Evolutionary conservation across 768 basidiomycete genomes (phyloP), one percentile per base, ranked within the genome.

Genomic region (Pleurotus pulmonarius): DNA sequence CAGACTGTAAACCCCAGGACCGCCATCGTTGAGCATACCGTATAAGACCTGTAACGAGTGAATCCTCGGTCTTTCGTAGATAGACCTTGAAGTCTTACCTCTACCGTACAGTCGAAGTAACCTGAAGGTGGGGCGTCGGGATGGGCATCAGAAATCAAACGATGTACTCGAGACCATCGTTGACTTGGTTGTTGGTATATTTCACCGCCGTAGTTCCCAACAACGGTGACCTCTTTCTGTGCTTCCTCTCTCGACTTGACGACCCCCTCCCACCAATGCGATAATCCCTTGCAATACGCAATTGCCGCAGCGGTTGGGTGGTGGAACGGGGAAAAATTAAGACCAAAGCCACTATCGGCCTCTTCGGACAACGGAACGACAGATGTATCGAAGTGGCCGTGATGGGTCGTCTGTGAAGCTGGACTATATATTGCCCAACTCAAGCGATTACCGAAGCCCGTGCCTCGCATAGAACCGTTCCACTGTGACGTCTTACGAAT

Each of bases 31-130:
- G 46, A 58, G 20, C 48, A 77, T 72, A 7, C 70, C 76, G 51
- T 77, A 67, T 8, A 87, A 57, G 16, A 88, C 73, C 87, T 88
- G 55, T 9, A 37, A 24, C 13, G 41, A 20, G 29, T 34, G 29
- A 34, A 11, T 34, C 29, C 1, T 11, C 9, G 20, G 3, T 34
- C 29, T 34, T 34, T 34, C 9, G 7, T 34, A 34, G 7, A 34
- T 34, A 34, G 29, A 11, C 5, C 20, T 37, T 26, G 22, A 13
- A 40, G 37, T 45, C 73, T 61, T 59, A 86, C 86, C 75, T 87
- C 81, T 13, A 84, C 73, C 0, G 82, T 85, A 47, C 85, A 86
- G 55, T 87, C 75, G 64, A 87, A 86, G 65, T 77, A 87, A 1
- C 82, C 81, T 18, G 58, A 38, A 18, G 81, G 80, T 9, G 67